Evolutionary conservation across 2,329 filamentous ascomycete genomes (phyloP).

Genomic region (Eutypa lata): DNA sequence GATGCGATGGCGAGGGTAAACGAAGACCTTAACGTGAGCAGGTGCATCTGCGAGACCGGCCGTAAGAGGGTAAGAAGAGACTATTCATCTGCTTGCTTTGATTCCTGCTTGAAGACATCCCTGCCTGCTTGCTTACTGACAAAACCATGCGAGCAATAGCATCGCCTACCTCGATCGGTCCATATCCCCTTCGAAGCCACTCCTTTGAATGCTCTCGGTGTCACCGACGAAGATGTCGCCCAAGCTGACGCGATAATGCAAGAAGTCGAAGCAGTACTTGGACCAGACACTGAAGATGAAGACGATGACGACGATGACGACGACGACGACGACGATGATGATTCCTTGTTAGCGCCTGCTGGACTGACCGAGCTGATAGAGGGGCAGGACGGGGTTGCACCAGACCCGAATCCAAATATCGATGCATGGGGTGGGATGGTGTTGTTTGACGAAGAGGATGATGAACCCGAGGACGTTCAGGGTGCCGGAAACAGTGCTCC

Average conservation of each 20-base stretch:
- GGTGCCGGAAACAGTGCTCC: conserved; percentile 14
- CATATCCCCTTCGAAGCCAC: conserved; percentile 14
- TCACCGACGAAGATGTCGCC: conserved; percentile 6
- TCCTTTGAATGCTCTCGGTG: conserved; percentile 10
- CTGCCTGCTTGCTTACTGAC: not conserved
- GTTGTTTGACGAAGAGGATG: not conserved
- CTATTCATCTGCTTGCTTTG: no score
- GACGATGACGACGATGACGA: conserved; percentile 11
- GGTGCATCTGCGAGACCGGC: conserved; percentile 18
- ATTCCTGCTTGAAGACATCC: not conserved
- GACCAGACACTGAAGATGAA: conserved; percentile 13
- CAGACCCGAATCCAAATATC: not conserved
- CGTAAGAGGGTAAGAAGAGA: conserved; percentile 19
- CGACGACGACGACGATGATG: conserved; percentile 5
- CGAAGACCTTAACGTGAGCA: conserved; percentile 18
- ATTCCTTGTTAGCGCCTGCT: not conserved
- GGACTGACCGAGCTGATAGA: not conserved
- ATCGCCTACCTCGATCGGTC: conserved; percentile 10
- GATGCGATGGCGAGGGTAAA: conserved; percentile 17
- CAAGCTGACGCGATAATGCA: not conserved
- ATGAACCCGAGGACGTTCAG: not conserved
- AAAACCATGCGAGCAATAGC: conserved; percentile 11
- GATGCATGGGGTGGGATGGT: not conserved
- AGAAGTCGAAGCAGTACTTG: not conserved
- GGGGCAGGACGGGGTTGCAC: not conserved